Conservation (phyloP, 352 stramenopile genomes). For the Phytophthora sojae region DNA sequence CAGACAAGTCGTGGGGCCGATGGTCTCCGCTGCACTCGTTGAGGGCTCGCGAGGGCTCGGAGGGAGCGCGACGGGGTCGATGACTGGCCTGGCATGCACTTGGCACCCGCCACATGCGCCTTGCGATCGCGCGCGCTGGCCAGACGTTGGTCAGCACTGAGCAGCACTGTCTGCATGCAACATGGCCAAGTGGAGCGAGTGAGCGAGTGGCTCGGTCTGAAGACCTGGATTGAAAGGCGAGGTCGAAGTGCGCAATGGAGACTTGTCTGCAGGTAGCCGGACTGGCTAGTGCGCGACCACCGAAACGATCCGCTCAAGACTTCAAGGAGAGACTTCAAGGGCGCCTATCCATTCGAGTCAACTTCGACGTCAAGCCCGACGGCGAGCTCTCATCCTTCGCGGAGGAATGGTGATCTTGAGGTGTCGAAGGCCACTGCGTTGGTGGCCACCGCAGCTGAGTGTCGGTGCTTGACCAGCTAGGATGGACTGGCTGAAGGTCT, state of each 20-base stretch:
- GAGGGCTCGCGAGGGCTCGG: slow-evolving; percentile 15
- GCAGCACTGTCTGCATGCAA: slow-evolving; percentile 17
- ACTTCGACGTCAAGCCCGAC: background rate
- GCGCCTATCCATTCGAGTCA: background rate
- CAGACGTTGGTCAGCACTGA: slow-evolving; percentile 13
- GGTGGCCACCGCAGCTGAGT: too few relatives aligned
- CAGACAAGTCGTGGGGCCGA: slow-evolving; percentile 22
- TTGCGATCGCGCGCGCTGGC: slow-evolving; percentile 15
- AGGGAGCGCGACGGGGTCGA: slow-evolving; percentile 8
- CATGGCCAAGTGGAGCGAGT: background rate
- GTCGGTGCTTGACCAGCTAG: too few relatives aligned
- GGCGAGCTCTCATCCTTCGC: background rate
- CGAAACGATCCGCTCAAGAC: background rate
- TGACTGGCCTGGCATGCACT: background rate
- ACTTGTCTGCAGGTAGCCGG: background rate
- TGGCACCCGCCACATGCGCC: slow-evolving; percentile 28
- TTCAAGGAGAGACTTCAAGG: background rate
- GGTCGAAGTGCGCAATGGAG: background rate
- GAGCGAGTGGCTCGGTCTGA: background rate
- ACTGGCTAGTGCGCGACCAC: background rate
- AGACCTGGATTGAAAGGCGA: background rate
- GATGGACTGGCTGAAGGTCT: background rate
- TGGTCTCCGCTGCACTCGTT: slow-evolving; percentile 14
- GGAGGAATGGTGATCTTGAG: background rate
- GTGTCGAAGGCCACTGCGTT: background rate